Base-by-base conservation (phyloP, 75 land plant species). In the Pinus albicaulis region DNA sequence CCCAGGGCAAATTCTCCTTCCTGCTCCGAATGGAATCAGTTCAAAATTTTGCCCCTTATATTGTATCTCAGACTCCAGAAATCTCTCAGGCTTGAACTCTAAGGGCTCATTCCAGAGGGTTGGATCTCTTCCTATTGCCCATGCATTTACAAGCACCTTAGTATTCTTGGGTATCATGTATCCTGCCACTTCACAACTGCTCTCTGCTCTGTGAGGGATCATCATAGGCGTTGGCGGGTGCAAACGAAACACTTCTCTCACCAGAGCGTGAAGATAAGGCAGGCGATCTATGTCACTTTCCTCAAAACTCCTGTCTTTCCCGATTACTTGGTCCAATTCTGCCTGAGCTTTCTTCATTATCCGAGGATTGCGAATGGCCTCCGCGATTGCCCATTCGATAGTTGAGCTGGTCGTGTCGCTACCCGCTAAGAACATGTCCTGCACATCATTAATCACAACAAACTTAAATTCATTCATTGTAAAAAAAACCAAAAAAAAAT, bases 1-100 rank as follows among this genome's bases (percentile, higher is more conserved):
- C n/a, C 82, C 82, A 3, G 82, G 82, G 55, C 82, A 80, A 2
- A 76, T 80, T 38, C 82, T 63, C 65, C 82, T 26, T 48, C 80
- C 77, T 10, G 80, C 38, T 16, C 80, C 80, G 24, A 79, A 79
- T 2, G 80, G 80, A 24, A 79, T 58, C 22, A 79, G 58, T 38
- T 79, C 36, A 34, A 79, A 79, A 20, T 79, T 19, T 14, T 4
- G 7, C 3, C 80, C 80, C 23, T 48, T 25, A 38, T 34, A 63
- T 14, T 79, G 65, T 10, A 73, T n/a, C 1, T 52, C 36, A 55
- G 23, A 59, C 73, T 22, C 71, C 55, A 71, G 0, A 55, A 80
- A 80, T 31, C 81, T 75, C 71, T 80, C 78, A 0, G 81, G 81
- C 11, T 23, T 36, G 71, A 80, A 80, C 48, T 34, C 80, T 13